These are phyloP conservation scores for Fusarium palustre DNA, from an alignment of 2,329 filamentous ascomycete genomes.

Conservation along the genomic window DNA sequence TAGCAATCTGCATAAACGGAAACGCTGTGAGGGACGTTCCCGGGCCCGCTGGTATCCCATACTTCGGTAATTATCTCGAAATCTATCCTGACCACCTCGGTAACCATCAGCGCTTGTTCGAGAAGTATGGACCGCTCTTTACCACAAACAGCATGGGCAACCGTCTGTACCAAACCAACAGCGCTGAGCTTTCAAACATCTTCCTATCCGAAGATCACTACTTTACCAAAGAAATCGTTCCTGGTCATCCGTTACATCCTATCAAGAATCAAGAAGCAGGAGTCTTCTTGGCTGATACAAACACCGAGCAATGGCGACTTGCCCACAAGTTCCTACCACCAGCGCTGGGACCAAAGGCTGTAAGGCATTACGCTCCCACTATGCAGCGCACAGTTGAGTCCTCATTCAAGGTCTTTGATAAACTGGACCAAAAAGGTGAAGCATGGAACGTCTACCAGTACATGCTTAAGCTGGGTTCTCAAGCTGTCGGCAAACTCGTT, in stretches of 20 bases:
- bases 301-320: slow-evolving; percentile 61
- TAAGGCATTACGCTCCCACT: slow-evolving; percentile 68
- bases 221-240: slow-evolving; percentile 65
- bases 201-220: slow-evolving; percentile 62
- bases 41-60: slow-evolving; percentile 60
- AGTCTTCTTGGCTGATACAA: slow-evolving; percentile 62
- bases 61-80: slow-evolving; percentile 65
- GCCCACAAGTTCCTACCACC: slow-evolving; percentile 73
- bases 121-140: slow-evolving; percentile 63
- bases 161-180: slow-evolving; percentile 62
- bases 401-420: slow-evolving; percentile 62
- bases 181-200: slow-evolving; percentile 59
- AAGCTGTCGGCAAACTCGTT: slow-evolving; percentile 58
- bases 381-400: slow-evolving; percentile 68
- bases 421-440: slow-evolving; percentile 60
- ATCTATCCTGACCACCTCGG: slow-evolving; percentile 68
- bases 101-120: slow-evolving; percentile 66
- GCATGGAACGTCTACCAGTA: slow-evolving; percentile 63
- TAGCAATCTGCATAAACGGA: slow-evolving; percentile 62
- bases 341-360: slow-evolving; percentile 68
- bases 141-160: slow-evolving; percentile 64
- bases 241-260: slow-evolving; percentile 60
- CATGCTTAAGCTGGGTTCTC: slow-evolving; percentile 62
- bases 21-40: slow-evolving; percentile 61
- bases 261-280: slow-evolving; percentile 58